Conservation (phyloP, 176 grass and related monocot species). For the Stipa capillata region DNA sequence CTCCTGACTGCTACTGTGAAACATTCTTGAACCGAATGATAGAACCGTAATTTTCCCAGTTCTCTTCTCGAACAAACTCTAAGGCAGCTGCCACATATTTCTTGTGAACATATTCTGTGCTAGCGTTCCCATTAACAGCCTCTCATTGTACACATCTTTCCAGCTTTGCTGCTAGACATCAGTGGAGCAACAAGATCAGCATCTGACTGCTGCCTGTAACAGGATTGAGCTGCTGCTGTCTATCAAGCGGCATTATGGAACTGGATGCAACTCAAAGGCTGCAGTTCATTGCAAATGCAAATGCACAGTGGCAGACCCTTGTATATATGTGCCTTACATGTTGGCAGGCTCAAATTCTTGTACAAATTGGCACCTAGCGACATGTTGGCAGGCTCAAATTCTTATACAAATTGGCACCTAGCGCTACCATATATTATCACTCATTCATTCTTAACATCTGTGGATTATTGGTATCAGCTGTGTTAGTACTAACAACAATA, state of each 20-base stretch:
- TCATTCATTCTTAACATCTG: neutral
- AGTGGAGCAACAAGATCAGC: neutral
- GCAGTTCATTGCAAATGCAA: neutral
- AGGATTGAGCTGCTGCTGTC: too few species aligned
- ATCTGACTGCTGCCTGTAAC: neutral
- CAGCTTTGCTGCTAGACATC: neutral
- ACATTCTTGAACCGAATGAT: conserved; percentile 2
- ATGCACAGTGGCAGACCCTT: neutral
- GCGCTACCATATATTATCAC: neutral
- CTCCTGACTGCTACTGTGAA: neutral
- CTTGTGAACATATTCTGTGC: neutral
- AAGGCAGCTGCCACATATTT: neutral
- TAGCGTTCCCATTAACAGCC: neutral
- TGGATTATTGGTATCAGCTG: neutral
- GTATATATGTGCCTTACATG: neutral
- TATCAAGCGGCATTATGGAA: conserved; percentile 5
- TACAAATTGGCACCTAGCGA: neutral
- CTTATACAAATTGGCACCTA: neutral
- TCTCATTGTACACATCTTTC: neutral
- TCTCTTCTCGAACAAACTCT: neutral
- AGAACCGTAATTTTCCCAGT: neutral
- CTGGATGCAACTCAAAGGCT: neutral
- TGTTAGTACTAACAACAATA: neutral
- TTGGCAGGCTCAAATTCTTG: neutral
- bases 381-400: neutral